phyloP scores from a whole-genome alignment of 2,329 filamentous ascomycete species.

The Fusarium sp. region DNA sequence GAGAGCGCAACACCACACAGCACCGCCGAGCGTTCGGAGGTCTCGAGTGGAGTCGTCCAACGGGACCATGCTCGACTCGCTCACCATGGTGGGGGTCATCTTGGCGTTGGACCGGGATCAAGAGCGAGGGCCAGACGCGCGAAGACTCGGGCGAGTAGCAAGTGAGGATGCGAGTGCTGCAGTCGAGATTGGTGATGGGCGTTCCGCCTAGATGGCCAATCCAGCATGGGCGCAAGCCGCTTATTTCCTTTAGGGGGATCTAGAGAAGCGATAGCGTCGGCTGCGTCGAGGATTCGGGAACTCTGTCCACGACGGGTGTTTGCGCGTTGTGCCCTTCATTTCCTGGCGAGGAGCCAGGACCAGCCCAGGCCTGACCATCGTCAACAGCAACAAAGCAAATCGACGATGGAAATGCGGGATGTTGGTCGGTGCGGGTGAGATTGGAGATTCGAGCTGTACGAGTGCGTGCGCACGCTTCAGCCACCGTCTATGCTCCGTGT shows the following conservation, averaged over 20 bases:
- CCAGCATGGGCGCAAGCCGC: slow-evolving; percentile 40
- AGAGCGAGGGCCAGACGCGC: slow-evolving; percentile 35
- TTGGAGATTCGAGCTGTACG: slow-evolving; percentile 25
- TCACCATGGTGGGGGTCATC: slow-evolving; percentile 45
- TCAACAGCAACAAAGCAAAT: slow-evolving; percentile 27
- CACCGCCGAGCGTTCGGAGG: slow-evolving; percentile 42
- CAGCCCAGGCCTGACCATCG: slow-evolving; percentile 36
- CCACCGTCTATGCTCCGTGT: slow-evolving; percentile 37
- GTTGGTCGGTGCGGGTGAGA: slow-evolving; percentile 27
- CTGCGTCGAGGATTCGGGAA: slow-evolving; percentile 21
- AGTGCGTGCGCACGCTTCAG: slow-evolving; percentile 36
- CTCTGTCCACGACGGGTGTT: slow-evolving; percentile 36
- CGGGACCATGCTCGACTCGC: slow-evolving; percentile 32
- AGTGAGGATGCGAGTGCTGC: slow-evolving; percentile 45
- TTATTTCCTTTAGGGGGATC: slow-evolving; percentile 38
- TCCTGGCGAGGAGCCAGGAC: slow-evolving; percentile 33
- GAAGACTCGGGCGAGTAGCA: slow-evolving; percentile 44
- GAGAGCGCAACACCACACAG: slow-evolving; percentile 40
- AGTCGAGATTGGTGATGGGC: slow-evolving; percentile 49
- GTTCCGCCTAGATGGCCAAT: slow-evolving; percentile 40
- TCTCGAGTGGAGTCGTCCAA: slow-evolving; percentile 44
- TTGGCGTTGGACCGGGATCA: slow-evolving; percentile 44
- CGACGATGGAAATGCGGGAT: slow-evolving; percentile 18
- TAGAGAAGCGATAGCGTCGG: slow-evolving; percentile 32
- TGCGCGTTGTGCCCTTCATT: slow-evolving; percentile 43